Base-by-base conservation (phyloP, 1,139 yeast species). In the Yamadazyma diddensiae region DNA sequence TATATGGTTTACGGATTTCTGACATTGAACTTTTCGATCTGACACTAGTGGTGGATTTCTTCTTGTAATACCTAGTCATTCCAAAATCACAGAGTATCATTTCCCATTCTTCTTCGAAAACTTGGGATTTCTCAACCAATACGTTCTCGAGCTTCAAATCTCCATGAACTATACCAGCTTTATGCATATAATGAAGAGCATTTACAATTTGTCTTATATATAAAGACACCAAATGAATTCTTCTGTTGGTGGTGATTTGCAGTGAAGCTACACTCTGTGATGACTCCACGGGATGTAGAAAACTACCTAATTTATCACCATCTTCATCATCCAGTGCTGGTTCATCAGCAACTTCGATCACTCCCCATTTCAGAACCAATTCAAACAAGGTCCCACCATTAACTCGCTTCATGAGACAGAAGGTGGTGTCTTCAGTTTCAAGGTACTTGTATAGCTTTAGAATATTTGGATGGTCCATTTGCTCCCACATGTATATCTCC, bases 71-170 rank as follows among this genome's bases (percentile, higher is more conserved):
- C 29, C 67, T 49, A 34, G 70, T 65, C 94, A 88, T 86, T 4
- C 97, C 97, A 62, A 88, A 88, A 59, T 88, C 97, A 59, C 96
- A 86, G 6, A 88, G 52, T 15, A 77, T 53, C 50, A 79, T 62
- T 21, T 56, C 55, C 39, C 51, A 46, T 11, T 50, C 44, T 13
- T 47, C 40, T 9, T 55, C 51, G 19, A 48, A 50, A 18, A 36
- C 46, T 8, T 32, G 42, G 41, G 58, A 42, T 16, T 58, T 55
- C 33, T 77, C 79, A 21, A 86, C 59, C 33, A 90, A 60, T 37
- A 94, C 84, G 51, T 90, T 90, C 49, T 90, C 97, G 31, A 88
- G 65, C 55, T 90, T 90, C 26, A 90, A 62, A 57, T 90, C 97
- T 2, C 97, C 94, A 52, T 90, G 97, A 6, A 83, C 90, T 21